These are phyloP conservation scores for Aspergillus saccharolyticus DNA, from an alignment of 495 filamentous ascomycete genomes.

Conservation along the genomic window DNA sequence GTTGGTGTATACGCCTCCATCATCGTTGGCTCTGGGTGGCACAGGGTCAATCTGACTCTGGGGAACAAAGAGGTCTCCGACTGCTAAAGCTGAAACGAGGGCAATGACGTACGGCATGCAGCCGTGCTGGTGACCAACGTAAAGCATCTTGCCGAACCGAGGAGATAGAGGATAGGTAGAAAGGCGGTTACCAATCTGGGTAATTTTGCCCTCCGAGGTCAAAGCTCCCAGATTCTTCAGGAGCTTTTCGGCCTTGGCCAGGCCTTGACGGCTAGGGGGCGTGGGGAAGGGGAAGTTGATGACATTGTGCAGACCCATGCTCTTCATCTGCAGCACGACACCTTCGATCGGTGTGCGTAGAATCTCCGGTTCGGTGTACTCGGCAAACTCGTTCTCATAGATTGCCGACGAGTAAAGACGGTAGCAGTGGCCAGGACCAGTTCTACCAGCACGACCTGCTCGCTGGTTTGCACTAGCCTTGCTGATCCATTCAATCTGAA, in stretches of 20 bases:
- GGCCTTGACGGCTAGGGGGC: conserved; percentile 71
- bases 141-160: conserved; percentile 83
- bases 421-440: conserved; percentile 94
- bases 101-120: conserved; percentile 85
- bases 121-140: conserved; percentile 77
- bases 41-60: conserved; percentile 68
- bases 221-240: conserved; percentile 69
- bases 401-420: conserved; percentile 89
- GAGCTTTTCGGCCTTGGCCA: conserved; percentile 82
- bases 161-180: conserved; percentile 86
- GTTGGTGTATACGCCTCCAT: conserved; percentile 52
- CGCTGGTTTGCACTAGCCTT: conserved; percentile 94
- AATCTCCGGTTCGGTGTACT: conserved; percentile 86
- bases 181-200: conserved; percentile 70
- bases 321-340: conserved; percentile 90
- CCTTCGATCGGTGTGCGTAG: conserved; percentile 87
- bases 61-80: conserved; percentile 81
- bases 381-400: conserved; percentile 83
- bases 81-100: conserved; percentile 81
- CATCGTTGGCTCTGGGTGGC: conserved; percentile 31
- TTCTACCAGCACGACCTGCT: conserved; percentile 91
- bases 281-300: conserved; percentile 98
- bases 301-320: conserved; percentile 87
- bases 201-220: conserved; percentile 65
- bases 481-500: conserved; percentile 93